Percentiles rank a stretch among this genome's conserved stretches.
phyloP scores from a whole-genome alignment of 108 stramenopile genomes.

The Craspedostauros australis region DNA sequence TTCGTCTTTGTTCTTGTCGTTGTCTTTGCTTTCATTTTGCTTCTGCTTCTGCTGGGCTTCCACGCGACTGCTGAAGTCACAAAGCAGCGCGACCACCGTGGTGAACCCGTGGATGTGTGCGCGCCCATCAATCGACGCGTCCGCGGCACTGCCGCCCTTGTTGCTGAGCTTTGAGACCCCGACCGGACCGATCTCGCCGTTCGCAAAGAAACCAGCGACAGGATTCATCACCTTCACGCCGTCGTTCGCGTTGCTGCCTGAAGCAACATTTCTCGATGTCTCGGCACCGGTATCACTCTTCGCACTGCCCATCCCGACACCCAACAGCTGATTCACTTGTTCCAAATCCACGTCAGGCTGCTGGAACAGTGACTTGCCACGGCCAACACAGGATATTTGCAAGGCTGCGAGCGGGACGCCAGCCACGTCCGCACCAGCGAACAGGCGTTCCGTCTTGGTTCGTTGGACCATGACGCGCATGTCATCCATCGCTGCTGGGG shows the following conservation, averaged over 20 bases:
- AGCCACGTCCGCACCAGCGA: not conserved
- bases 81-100: conserved; percentile 6
- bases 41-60: too few relatives aligned
- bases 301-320: too few relatives aligned
- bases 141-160: not conserved
- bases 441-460: conserved; percentile 11
- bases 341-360: conserved; percentile 4
- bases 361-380: conserved; percentile 7
- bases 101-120: conserved; percentile 12
- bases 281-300: too few relatives aligned
- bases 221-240: too few relatives aligned
- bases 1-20: too few relatives aligned
- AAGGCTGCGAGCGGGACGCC: conserved; percentile 7
- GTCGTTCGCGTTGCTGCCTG: too few relatives aligned
- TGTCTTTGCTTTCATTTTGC: too few relatives aligned
- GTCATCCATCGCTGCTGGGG: conserved; percentile 4
- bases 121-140: not conserved
- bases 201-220: conserved; percentile 15
- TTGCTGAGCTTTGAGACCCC: too few relatives aligned
- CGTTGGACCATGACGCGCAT: conserved; percentile 5
- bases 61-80: conserved; percentile 9
- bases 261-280: too few relatives aligned
- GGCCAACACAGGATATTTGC: conserved; percentile 14
- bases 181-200: conserved; percentile 13
- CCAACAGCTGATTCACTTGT: not conserved